Percentiles rank a stretch among this genome's conserved stretches.
phyloP scores from a whole-genome alignment of 805 yeast species.

The Monosporozyma aerobia region DNA sequence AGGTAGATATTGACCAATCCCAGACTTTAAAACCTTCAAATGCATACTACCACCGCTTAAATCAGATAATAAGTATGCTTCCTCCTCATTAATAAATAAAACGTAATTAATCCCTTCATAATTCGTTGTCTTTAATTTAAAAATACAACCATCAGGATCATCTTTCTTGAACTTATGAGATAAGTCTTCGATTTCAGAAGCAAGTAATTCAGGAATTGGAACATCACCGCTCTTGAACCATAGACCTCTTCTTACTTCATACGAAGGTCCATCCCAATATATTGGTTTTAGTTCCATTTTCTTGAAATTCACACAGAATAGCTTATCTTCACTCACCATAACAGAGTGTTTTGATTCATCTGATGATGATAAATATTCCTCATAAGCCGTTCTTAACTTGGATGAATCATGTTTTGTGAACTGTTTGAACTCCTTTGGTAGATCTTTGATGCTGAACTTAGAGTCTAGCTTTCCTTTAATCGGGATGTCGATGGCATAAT shows the following conservation, averaged over 20 bases:
- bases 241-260: slow-evolving; percentile 71
- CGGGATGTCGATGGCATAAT: slow-evolving; percentile 76
- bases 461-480: slow-evolving; percentile 53
- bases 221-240: slow-evolving; percentile 62
- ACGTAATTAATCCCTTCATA: slow-evolving; percentile 12
- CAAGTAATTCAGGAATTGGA: slow-evolving; percentile 44
- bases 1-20: slow-evolving; percentile 28
- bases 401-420: slow-evolving; percentile 57
- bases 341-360: slow-evolving; percentile 24
- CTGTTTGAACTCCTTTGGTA: slow-evolving; percentile 54
- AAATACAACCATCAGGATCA: background rate
- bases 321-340: slow-evolving; percentile 70
- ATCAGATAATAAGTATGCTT: slow-evolving; percentile 42
- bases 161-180: background rate
- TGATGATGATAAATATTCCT: slow-evolving; percentile 4
- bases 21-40: slow-evolving; percentile 30
- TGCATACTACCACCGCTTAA: slow-evolving; percentile 35
- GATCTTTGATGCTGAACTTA: slow-evolving; percentile 40
- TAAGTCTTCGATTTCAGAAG: slow-evolving; percentile 48
- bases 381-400: slow-evolving; percentile 46
- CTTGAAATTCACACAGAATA: slow-evolving; percentile 61
- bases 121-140: slow-evolving; percentile 1
- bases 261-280: slow-evolving; percentile 84
- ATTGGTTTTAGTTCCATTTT: slow-evolving; percentile 52
- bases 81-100: slow-evolving; percentile 32